These are phyloP conservation scores for Melanogaster broomeanus DNA, from an alignment of 768 basidiomycete species.

Conservation along the genomic window DNA sequence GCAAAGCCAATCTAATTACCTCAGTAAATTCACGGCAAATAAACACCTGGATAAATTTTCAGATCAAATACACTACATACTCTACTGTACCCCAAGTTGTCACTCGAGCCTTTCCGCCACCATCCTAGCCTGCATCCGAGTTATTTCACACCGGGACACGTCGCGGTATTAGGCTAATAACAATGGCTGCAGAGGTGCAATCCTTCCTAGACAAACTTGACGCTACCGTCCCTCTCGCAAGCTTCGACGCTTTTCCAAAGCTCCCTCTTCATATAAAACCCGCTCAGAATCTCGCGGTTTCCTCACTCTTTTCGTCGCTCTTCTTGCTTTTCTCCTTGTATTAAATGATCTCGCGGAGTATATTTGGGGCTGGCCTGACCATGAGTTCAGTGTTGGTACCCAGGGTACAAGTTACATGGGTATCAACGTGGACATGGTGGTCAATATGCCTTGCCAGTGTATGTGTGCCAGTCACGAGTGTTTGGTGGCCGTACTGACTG, in stretches of 20 bases:
- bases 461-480: constrained; percentile 35
- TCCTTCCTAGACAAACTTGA: constrained; percentile 66
- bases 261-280: constrained; percentile 76
- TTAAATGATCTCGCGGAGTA: constrained; percentile 90
- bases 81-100: no score
- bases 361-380: constrained; percentile 91
- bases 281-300: constrained; percentile 81
- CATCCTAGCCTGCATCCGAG: no score
- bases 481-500: not conserved
- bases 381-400: constrained; percentile 84
- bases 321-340: constrained; percentile 71
- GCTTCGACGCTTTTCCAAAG: constrained; percentile 89
- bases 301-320: constrained; percentile 69
- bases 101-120: no score
- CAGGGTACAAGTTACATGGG: constrained; percentile 63
- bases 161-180: no score
- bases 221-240: constrained; percentile 57
- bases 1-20: no score
- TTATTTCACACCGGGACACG: no score
- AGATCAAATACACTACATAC: no score
- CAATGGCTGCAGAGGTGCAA: constrained; percentile 19
- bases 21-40: no score
- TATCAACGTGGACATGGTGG: constrained; percentile 90
- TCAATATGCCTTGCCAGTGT: constrained; percentile 94
- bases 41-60: no score